Evolutionary conservation across 306 rosid species (phyloP).

Genomic region (Glycine latifolia): DNA sequence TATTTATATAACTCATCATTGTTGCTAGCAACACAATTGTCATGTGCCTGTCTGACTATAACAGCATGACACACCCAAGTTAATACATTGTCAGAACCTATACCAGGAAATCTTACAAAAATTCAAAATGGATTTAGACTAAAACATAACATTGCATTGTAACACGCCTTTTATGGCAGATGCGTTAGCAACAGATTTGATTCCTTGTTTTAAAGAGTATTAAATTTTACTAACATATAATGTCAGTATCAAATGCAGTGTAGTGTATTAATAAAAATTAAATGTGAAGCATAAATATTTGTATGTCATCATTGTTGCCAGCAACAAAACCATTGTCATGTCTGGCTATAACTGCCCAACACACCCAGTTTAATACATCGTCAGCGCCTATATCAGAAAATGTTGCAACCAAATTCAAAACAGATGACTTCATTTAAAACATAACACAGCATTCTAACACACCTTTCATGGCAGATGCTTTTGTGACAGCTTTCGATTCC

Average conservation of each 20-base stretch:
- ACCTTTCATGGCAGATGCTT: too few species aligned
- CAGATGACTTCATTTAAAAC: too few species aligned
- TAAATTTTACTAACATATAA: neutral
- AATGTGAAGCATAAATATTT: too few species aligned
- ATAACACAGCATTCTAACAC: too few species aligned
- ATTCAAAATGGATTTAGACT: slow-evolving; percentile 33
- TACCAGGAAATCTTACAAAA: slow-evolving; percentile 11
- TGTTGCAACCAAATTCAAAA: too few species aligned
- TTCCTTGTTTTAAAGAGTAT: neutral
- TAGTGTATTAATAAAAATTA: too few species aligned
- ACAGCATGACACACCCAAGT: slow-evolving; percentile 25
- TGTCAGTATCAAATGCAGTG: neutral
- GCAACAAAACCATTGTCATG: too few species aligned
- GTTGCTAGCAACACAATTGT: slow-evolving; percentile 15
- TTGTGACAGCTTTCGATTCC: too few species aligned
- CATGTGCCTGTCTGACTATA: neutral
- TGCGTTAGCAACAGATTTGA: slow-evolving; percentile 70
- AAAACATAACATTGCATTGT: slow-evolving; percentile 1
- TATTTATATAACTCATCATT: neutral
- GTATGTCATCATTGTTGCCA: too few species aligned
- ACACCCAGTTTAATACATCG: too few species aligned
- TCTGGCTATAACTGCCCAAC: too few species aligned
- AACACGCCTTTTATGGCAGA: slow-evolving; percentile 76
- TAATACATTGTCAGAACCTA: slow-evolving; percentile 1
- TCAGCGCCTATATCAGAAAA: too few species aligned